Conservation (phyloP, 2,329 filamentous ascomycete species). For the Byssoonygena ceratinophila region DNA sequence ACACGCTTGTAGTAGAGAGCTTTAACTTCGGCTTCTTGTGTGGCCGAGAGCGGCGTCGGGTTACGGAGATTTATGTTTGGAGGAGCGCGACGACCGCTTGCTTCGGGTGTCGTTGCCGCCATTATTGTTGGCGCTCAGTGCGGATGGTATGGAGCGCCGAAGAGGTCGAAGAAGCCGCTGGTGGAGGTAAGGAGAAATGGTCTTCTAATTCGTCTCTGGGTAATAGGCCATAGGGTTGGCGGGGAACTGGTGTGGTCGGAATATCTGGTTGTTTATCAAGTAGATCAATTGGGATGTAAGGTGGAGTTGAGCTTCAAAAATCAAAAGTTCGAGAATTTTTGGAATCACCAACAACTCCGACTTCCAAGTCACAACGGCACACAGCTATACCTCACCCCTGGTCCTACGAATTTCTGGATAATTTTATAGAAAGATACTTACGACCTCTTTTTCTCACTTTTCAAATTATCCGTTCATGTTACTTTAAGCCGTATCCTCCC, state of each 20-base stretch:
- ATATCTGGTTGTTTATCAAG: background rate
- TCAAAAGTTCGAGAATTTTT: conserved; percentile 6
- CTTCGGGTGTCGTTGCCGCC: conserved; percentile 16
- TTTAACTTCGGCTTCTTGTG: conserved; percentile 71
- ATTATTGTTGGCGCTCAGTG: conserved; percentile 15
- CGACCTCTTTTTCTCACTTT: background rate
- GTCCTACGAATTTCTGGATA: background rate
- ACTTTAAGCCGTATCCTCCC: background rate
- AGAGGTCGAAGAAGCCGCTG: background rate
- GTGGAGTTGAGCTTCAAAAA: conserved; percentile 7
- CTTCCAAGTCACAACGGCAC: background rate
- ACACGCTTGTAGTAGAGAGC: conserved; percentile 74
- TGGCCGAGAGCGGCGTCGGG: conserved; percentile 69
- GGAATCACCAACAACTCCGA: background rate
- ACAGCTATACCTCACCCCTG: background rate
- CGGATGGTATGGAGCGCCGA: background rate
- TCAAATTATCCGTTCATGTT: background rate
- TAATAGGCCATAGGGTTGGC: background rate
- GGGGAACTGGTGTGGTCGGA: background rate
- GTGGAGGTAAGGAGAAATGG: too few relatives aligned
- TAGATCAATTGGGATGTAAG: background rate
- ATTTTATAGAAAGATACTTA: background rate
- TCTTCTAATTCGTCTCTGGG: too few relatives aligned
- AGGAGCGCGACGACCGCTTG: conserved; percentile 17
- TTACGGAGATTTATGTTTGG: conserved; percentile 46